phyloP scores from a whole-genome alignment of 768 basidiomycete genomes.

The Asterophora parasitica region DNA sequence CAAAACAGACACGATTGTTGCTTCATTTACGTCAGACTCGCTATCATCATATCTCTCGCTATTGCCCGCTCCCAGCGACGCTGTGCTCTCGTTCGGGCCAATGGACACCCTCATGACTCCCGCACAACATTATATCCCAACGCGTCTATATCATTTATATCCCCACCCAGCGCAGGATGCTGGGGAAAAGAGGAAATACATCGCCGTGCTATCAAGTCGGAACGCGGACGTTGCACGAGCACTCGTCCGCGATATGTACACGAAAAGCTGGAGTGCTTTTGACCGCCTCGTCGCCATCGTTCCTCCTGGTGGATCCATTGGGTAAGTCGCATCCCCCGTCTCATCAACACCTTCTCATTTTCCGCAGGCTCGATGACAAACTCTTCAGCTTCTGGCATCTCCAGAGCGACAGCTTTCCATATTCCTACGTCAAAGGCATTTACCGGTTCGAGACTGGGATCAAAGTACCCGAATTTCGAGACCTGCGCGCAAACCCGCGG shows the following conservation, averaged over 20 bases:
- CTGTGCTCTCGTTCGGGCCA: slow-evolving; percentile 74
- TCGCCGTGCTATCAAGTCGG: slow-evolving; percentile 70
- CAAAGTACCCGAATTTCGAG: slow-evolving; percentile 84
- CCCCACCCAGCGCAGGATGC: slow-evolving; percentile 82
- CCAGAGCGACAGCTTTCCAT: slow-evolving; percentile 71
- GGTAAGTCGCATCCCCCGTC: slow-evolving; percentile 40
- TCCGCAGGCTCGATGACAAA: slow-evolving; percentile 78
- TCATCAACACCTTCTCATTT: slow-evolving; percentile 5
- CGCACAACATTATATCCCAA: slow-evolving; percentile 70
- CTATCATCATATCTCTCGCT: slow-evolving; percentile 76
- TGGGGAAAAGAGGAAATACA: slow-evolving; percentile 68
- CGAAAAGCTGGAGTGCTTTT: slow-evolving; percentile 90
- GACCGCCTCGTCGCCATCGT: slow-evolving; percentile 85
- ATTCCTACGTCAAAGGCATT: slow-evolving; percentile 78
- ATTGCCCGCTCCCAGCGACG: slow-evolving; percentile 66
- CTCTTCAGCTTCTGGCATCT: slow-evolving; percentile 87
- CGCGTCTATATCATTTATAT: slow-evolving; percentile 66
- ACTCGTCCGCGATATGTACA: slow-evolving; percentile 85
- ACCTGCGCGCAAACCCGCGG: slow-evolving; percentile 83
- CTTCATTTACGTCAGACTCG: slow-evolving; percentile 74
- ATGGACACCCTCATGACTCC: slow-evolving; percentile 77
- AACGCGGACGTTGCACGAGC: slow-evolving; percentile 84
- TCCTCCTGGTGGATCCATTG: slow-evolving; percentile 86
- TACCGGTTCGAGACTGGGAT: slow-evolving; percentile 86
- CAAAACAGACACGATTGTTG: slow-evolving; percentile 60